A percentile compares a stretch with the other conserved stretches of the same genome.
phyloP scores from a whole-genome alignment of 371 early-diverging fungal genomes.

The Saksenaea oblongispora region DNA sequence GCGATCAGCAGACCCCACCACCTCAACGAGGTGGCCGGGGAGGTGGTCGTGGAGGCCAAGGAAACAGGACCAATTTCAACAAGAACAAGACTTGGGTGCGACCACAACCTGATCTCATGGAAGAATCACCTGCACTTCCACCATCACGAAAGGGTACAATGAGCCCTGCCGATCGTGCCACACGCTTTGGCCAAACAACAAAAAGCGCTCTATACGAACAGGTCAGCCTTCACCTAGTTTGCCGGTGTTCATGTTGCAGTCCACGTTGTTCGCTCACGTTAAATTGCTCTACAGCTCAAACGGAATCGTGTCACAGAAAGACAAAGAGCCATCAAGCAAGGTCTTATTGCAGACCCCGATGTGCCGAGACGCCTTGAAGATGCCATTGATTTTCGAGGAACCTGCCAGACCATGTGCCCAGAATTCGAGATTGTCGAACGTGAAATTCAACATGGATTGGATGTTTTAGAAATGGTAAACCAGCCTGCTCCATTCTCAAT shows the following conservation, averaged over 20 bases:
- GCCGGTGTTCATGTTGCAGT: neutral
- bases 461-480: conserved; percentile 70
- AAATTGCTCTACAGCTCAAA: conserved; percentile 26
- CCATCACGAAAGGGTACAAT: neutral
- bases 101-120: neutral
- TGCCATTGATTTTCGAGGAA: conserved; percentile 75
- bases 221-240: conserved; percentile 13
- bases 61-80: neutral
- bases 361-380: conserved; percentile 57
- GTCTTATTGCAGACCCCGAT: conserved; percentile 65
- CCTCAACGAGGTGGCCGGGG: neutral
- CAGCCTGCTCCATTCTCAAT: neutral
- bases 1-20: neutral
- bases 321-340: conserved; percentile 43
- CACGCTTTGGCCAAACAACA: conserved; percentile 29
- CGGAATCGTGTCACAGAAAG: conserved; percentile 45
- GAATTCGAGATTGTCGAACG: conserved; percentile 89
- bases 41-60: neutral
- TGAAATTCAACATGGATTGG: conserved; percentile 73
- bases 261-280: neutral
- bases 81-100: conserved; percentile 4
- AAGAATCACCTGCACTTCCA: neutral
- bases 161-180: conserved; percentile 28
- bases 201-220: conserved; percentile 25
- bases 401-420: conserved; percentile 89